A percentile compares a stretch with the other conserved stretches of the same genome.
These are phyloP conservation scores for Cercis canadensis DNA, from an alignment of 306 rosid species.

Conservation along the genomic window DNA sequence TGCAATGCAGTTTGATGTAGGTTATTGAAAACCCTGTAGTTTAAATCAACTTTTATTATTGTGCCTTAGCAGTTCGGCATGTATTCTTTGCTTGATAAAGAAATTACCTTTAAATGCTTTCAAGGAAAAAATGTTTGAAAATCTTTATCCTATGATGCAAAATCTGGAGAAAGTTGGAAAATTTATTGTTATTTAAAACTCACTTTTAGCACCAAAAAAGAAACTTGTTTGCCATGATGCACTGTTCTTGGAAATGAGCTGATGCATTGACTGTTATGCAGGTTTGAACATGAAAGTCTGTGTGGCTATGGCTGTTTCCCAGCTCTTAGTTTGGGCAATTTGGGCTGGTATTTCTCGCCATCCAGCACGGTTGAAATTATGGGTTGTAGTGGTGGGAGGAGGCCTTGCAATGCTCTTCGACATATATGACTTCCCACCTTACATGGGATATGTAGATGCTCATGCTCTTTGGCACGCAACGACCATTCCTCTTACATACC, in stretches of 20 bases:
- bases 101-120: too few species aligned
- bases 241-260: conserved; percentile 23
- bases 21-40: too few species aligned
- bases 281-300: conserved; percentile 86
- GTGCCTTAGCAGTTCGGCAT: too few species aligned
- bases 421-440: conserved; percentile 88
- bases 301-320: conserved; percentile 58
- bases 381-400: conserved; percentile 69
- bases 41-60: too few species aligned
- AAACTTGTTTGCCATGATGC: neutral
- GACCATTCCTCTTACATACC: conserved; percentile 75
- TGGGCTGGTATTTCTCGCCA: conserved; percentile 68
- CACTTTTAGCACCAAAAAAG: neutral
- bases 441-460: conserved; percentile 82
- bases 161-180: too few species aligned
- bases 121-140: too few species aligned
- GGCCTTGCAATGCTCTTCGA: conserved; percentile 66
- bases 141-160: neutral
- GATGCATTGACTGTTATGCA: conserved; percentile 47
- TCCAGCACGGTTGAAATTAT: conserved; percentile 74
- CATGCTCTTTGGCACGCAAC: conserved; percentile 83
- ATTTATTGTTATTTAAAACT: neutral
- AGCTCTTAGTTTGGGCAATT: conserved; percentile 86
- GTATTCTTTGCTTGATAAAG: neutral
- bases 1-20: too few species aligned